phyloP scores from a whole-genome alignment of 768 basidiomycete genomes.

The Saitozyma podzolica region DNA sequence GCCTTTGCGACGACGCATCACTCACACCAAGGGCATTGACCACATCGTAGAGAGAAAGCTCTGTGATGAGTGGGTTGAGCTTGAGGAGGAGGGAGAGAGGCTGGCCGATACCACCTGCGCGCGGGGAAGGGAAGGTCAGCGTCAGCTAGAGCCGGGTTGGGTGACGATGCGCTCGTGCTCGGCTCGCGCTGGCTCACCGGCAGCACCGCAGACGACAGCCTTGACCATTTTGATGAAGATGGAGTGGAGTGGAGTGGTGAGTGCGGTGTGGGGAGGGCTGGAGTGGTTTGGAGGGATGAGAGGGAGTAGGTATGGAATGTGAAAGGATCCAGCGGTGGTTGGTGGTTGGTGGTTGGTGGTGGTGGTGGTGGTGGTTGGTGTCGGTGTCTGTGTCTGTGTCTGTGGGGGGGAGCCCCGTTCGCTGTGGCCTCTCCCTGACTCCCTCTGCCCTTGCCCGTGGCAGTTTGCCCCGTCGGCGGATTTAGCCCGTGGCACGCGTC shows the following conservation, averaged over 20 bases:
- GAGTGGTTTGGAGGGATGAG: not conserved
- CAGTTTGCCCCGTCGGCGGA: too few relatives aligned
- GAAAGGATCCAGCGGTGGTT: too few relatives aligned
- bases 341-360: too few relatives aligned
- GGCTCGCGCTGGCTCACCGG: conserved; percentile 59
- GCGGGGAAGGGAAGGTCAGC: not conserved
- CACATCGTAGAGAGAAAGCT: conserved; percentile 88
- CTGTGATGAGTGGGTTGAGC: conserved; percentile 80
- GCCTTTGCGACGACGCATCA: not conserved
- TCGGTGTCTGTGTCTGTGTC: too few relatives aligned
- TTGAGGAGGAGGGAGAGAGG: conserved; percentile 92
- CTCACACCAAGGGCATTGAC: conserved; percentile 85
- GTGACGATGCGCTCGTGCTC: conserved; percentile 10
- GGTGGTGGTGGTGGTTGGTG: too few relatives aligned
- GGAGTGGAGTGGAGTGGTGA: not conserved
- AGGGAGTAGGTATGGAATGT: not conserved
- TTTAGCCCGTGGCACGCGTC: too few relatives aligned
- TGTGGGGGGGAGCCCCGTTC: too few relatives aligned
- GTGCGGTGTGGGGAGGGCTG: not conserved
- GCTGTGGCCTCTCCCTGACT: too few relatives aligned
- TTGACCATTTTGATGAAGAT: conserved; percentile 60
- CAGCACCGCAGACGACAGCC: conserved; percentile 96
- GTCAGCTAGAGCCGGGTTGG: not conserved
- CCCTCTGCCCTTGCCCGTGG: too few relatives aligned
- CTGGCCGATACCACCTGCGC: conserved; percentile 83